These are phyloP conservation scores for Trichoderma simmonsii DNA, from an alignment of 2,329 filamentous ascomycete species.

Conservation along the genomic window DNA sequence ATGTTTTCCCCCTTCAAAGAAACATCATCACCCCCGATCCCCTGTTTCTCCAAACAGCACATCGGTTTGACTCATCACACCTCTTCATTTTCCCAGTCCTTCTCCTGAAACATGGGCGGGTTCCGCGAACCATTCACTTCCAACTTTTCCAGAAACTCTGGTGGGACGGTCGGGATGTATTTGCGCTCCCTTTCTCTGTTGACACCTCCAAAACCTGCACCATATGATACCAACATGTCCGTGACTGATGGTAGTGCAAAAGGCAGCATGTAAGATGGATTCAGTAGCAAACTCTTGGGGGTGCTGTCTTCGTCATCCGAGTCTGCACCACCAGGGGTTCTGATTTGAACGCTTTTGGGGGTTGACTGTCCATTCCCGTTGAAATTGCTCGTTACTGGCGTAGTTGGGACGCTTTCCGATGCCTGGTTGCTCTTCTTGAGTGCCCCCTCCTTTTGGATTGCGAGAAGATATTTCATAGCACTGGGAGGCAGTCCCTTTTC, in stretches of 20 bases:
- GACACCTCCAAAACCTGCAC: conserved; percentile 87
- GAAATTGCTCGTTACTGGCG: conserved; percentile 40
- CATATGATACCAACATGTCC: conserved; percentile 95
- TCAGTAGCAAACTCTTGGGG: conserved; percentile 74
- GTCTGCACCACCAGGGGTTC: conserved; percentile 38
- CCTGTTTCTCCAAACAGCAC: background rate
- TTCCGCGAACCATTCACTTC: conserved; percentile 58
- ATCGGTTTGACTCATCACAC: conserved; percentile 33
- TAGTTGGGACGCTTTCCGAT: conserved; percentile 44
- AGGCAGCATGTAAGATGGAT: conserved; percentile 87
- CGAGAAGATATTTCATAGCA: conserved; percentile 79
- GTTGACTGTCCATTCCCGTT: conserved; percentile 46
- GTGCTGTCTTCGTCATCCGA: conserved; percentile 58
- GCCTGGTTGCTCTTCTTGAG: conserved; percentile 52
- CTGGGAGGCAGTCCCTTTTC: conserved; percentile 89
- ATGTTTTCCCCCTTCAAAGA: background rate
- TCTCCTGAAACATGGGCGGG: conserved; percentile 58
- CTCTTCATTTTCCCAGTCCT: conserved; percentile 67
- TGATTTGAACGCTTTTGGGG: conserved; percentile 40
- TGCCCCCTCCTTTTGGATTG: conserved; percentile 72
- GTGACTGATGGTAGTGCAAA: conserved; percentile 95
- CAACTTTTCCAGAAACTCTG: conserved; percentile 86
- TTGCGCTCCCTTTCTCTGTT: conserved; percentile 90
- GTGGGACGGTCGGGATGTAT: conserved; percentile 92
- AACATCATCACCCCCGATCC: too few species aligned